These are phyloP conservation scores for Lavandula angustifolia DNA, from an alignment of 257 asterid species.

Conservation along the genomic window DNA sequence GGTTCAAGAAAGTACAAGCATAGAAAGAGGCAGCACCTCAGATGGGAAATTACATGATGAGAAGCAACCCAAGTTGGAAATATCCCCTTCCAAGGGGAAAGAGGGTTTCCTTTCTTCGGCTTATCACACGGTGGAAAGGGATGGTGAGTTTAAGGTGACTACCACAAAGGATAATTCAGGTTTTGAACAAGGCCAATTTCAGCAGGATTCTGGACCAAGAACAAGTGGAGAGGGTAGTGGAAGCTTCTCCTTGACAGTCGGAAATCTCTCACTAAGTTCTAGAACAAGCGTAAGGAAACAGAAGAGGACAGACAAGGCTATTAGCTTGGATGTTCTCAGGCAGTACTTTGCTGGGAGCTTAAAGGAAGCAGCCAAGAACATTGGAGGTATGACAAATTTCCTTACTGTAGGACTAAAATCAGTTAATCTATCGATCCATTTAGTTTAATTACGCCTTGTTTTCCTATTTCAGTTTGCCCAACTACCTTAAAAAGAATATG, in stretches of 20 bases:
- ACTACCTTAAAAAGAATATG: conserved; percentile 88
- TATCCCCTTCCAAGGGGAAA: conserved; percentile 39
- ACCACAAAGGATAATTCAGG: conserved; percentile 40
- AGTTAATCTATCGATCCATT: background rate
- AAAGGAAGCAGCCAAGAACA: conserved; percentile 77
- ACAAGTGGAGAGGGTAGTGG: conserved; percentile 35
- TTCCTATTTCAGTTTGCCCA: conserved; percentile 68
- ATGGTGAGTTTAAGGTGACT: conserved; percentile 50
- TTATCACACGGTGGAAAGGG: conserved; percentile 39
- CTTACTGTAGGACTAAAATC: background rate
- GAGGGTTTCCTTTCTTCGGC: conserved; percentile 41
- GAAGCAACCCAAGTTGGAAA: conserved; percentile 22
- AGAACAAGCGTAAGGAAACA: conserved; percentile 51
- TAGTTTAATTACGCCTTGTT: background rate
- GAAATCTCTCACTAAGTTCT: conserved; percentile 35
- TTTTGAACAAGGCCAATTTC: conserved; percentile 34
- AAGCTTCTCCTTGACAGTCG: conserved; percentile 42
- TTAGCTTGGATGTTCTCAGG: conserved; percentile 67
- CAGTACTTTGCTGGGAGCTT: conserved; percentile 80
- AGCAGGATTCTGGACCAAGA: conserved; percentile 42
- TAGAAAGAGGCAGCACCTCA: conserved; percentile 29
- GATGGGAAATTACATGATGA: conserved; percentile 31
- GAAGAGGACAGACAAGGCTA: conserved; percentile 58
- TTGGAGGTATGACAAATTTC: conserved; percentile 59
- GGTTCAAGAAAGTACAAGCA: conserved; percentile 43